Conservation (phyloP, 139 green algal genomes). For the Chlorella ohadii region DNA sequence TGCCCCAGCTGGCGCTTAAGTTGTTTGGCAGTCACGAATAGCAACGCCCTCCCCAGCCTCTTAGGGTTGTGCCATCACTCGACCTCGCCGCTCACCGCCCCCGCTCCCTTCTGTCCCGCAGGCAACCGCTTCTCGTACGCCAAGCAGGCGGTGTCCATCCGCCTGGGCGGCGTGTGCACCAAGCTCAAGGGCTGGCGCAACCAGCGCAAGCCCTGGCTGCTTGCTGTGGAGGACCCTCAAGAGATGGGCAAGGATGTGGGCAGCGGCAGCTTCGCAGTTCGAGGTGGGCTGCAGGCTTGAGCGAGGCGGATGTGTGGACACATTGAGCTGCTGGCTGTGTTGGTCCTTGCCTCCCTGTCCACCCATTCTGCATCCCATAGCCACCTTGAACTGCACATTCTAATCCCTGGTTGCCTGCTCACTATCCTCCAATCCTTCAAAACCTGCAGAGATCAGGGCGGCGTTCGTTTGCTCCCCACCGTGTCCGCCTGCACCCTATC, state of each 20-base stretch:
- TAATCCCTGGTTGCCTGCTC: too few species aligned
- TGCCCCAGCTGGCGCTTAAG: too few species aligned
- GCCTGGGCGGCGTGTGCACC: conserved; percentile 56
- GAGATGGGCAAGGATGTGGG: conserved; percentile 65
- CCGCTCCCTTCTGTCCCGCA: not conserved
- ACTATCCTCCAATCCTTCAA: too few species aligned
- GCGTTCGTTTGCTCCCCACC: too few species aligned
- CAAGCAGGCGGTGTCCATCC: conserved; percentile 62
- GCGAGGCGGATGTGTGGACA: not conserved
- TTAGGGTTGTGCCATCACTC: too few species aligned
- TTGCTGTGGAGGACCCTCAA: conserved; percentile 70
- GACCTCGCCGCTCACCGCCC: not conserved
- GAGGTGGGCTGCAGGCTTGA: not conserved
- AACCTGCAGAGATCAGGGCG: conserved; percentile 37
- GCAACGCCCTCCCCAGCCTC: too few species aligned
- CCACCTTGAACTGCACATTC: too few species aligned
- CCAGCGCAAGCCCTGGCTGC: conserved; percentile 40
- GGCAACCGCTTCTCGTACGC: conserved; percentile 53
- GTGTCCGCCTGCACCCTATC: too few species aligned
- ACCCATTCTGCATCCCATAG: too few species aligned
- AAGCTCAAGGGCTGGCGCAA: conserved; percentile 61
- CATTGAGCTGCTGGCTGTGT: too few species aligned
- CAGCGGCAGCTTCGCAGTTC: conserved; percentile 52
- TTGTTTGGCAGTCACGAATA: too few species aligned
- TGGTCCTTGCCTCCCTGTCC: too few species aligned